Conservation (phyloP, 1,139 yeast species). For the Geotrichum australiense region DNA sequence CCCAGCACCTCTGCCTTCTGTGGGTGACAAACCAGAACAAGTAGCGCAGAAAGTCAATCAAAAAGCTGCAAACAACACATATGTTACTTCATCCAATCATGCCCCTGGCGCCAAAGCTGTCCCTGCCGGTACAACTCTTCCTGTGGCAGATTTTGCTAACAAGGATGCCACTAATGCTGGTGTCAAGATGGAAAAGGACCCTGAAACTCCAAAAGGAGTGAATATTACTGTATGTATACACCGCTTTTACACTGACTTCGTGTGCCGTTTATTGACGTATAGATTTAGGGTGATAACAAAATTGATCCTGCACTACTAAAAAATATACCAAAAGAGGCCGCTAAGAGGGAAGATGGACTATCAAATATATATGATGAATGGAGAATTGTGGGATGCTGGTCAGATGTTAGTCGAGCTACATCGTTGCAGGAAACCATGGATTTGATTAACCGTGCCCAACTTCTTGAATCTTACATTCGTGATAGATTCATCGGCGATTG, state of each 20-base stretch:
- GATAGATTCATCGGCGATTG: constrained; percentile 81
- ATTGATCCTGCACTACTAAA: not conserved
- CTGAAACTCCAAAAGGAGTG: not conserved
- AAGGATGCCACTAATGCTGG: constrained; percentile 24
- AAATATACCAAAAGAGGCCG: not conserved
- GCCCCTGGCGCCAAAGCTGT: constrained; percentile 17
- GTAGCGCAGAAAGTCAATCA: not conserved
- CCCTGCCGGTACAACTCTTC: constrained; percentile 26
- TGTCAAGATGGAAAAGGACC: constrained; percentile 11
- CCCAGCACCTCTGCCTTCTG: too few species aligned
- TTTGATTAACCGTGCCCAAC: constrained; percentile 57
- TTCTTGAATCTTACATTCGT: constrained; percentile 66
- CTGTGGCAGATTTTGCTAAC: constrained; percentile 25
- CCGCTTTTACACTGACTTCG: too few species aligned
- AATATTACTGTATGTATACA: not conserved
- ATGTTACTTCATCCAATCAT: not conserved
- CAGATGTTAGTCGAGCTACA: constrained; percentile 50
- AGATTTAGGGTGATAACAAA: not conserved
- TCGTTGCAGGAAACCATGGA: constrained; percentile 56
- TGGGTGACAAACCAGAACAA: not conserved
- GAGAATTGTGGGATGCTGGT: constrained; percentile 91
- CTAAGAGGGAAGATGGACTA: not conserved
- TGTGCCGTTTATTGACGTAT: too few species aligned
- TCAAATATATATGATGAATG: constrained; percentile 53
- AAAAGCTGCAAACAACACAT: not conserved